Evolutionary conservation across 1,139 yeast genomes (phyloP).

Genomic region (Candida pseudoviswanathii): DNA sequence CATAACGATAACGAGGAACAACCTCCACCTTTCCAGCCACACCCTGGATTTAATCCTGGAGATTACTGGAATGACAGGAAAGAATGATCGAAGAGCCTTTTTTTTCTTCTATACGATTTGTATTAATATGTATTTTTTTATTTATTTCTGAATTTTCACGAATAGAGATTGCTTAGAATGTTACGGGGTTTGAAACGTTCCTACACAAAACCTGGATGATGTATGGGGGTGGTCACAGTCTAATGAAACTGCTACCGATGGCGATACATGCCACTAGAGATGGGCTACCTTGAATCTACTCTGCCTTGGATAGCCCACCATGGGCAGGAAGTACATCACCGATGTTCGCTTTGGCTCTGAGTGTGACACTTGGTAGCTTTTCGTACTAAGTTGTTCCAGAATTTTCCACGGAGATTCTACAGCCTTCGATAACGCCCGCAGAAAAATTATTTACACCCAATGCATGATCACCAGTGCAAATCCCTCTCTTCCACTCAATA

Average conservation of each 20-base stretch:
- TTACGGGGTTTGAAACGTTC: background rate
- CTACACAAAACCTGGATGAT: background rate
- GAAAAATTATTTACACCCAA: background rate
- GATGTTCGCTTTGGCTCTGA: background rate
- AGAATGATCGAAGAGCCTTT: background rate
- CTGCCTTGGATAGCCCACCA: no score
- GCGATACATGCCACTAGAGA: background rate
- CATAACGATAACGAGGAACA: slow-evolving; percentile 12
- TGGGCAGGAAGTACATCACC: background rate
- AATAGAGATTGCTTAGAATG: background rate
- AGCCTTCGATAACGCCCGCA: background rate
- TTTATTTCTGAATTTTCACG: background rate
- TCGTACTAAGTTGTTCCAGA: background rate
- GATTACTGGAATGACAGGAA: slow-evolving; percentile 39
- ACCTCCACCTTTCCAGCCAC: slow-evolving; percentile 39
- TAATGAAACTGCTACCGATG: no score
- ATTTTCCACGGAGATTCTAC: slow-evolving; percentile 3
- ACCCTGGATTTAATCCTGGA: slow-evolving; percentile 32
- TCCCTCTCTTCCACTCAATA: background rate
- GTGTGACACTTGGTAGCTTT: background rate
- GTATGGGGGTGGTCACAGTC: no score
- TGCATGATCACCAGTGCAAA: background rate
- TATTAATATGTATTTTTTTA: background rate
- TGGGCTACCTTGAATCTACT: background rate
- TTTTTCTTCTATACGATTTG: background rate